Conservation (phyloP, 441 rosid species). For the Daphne laureola region DNA sequence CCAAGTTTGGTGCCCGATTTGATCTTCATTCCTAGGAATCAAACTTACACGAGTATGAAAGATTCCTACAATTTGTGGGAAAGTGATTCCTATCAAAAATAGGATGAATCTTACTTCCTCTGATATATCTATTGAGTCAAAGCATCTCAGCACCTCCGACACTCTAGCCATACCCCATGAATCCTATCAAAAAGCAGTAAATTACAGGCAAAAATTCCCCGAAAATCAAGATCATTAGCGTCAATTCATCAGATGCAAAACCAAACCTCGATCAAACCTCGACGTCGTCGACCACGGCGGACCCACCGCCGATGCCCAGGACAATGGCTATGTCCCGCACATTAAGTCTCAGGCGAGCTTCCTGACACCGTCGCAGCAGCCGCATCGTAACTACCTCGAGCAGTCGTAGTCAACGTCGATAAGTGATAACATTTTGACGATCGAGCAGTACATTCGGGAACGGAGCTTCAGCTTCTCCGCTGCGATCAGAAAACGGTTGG, state of each 20-base stretch:
- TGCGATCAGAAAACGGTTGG: conserved; percentile 43
- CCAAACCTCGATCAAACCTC: not conserved
- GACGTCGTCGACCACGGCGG: not conserved
- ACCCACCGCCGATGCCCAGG: not conserved
- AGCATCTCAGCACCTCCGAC: too few species aligned
- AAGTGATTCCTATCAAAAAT: too few species aligned
- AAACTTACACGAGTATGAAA: too few species aligned
- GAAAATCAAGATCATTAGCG: conserved; percentile 5
- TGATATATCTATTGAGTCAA: too few species aligned
- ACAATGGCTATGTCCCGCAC: conserved; percentile 1
- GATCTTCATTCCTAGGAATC: too few species aligned
- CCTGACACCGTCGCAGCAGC: conserved; percentile 56
- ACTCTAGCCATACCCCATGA: too few species aligned
- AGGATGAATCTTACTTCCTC: too few species aligned
- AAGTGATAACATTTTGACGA: conserved; percentile 31
- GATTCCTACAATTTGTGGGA: too few species aligned
- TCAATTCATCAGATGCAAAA: not conserved
- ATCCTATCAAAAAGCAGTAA: too few species aligned
- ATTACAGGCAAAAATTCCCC: too few species aligned
- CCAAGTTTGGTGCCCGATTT: too few species aligned
- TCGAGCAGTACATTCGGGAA: conserved; percentile 48
- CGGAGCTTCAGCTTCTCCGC: conserved; percentile 47
- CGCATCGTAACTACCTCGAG: conserved; percentile 3
- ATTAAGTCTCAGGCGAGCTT: conserved; percentile 50
- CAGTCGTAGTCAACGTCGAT: conserved; percentile 31